A percentile compares a stretch with the other conserved stretches of the same genome.
Evolutionary conservation across 176 grass and related monocot species (phyloP).

Genomic region (barley (Hordeum vulgare)): MorexV3_pseudomolecules_assembly NC_058524.1:69092268-69092767

Average conservation of each 20-base stretch:
- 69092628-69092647: not conserved
- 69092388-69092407: constrained; percentile 10
- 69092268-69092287: constrained; percentile 13
- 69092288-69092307: constrained; percentile 85
- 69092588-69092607: not conserved
- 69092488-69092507: constrained; percentile 5
- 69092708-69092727: not conserved
- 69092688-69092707: not conserved
- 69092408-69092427: constrained; percentile 7
- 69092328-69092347: constrained; percentile 49
- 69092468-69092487: not conserved
- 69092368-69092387: constrained; percentile 53
- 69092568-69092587: constrained; percentile 8
- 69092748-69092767: not conserved
- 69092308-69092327: constrained; percentile 46
- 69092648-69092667: not conserved
- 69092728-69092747: not conserved
- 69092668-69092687: not conserved
- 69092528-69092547: not conserved
- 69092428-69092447: not conserved
- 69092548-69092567: not conserved
- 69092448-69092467: not conserved
- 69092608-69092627: not conserved
- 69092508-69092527: constrained; percentile 12
- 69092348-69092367: constrained; percentile 77